Conservation (phyloP, 2,329 filamentous ascomycete genomes). For the Fusarium globosum region DNA sequence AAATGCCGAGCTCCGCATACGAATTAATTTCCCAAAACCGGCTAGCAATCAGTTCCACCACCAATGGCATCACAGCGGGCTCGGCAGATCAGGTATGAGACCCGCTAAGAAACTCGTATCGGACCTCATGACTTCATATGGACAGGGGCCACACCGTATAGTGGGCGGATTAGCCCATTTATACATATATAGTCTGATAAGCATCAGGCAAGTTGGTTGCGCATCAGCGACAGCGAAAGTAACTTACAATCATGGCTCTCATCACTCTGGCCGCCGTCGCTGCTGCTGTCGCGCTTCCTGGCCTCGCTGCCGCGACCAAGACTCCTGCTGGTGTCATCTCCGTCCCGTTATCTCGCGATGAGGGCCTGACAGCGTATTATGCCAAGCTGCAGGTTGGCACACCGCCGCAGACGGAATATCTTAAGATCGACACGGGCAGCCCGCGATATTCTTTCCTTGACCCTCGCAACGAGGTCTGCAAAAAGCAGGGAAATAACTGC, state of each 20-base stretch:
- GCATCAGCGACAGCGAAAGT: not conserved
- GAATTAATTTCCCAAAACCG: not conserved
- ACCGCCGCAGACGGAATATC: not conserved
- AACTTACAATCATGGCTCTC: not conserved
- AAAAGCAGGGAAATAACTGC: not conserved
- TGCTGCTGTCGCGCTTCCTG: not conserved
- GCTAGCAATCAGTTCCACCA: rapidly evolving
- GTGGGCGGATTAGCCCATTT: not conserved
- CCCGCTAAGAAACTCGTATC: not conserved
- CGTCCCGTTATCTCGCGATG: conserved; percentile 4
- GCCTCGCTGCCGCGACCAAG: not conserved
- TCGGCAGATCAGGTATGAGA: not conserved
- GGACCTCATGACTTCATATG: not conserved
- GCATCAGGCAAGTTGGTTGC: not conserved
- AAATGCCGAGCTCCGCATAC: not conserved
- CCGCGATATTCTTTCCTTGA: conserved; percentile 10
- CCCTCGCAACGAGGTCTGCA: not conserved
- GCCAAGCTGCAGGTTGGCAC: conserved; percentile 4
- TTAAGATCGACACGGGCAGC: conserved; percentile 9
- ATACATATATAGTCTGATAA: not conserved
- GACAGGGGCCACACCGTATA: not conserved
- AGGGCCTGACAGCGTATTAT: conserved; percentile 1
- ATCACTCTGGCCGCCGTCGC: not conserved
- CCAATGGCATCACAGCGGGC: not conserved
- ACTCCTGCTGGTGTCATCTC: not conserved